Base-by-base conservation (phyloP, 176 grass and related monocot species). In the Alopecurus myosuroides region DNA sequence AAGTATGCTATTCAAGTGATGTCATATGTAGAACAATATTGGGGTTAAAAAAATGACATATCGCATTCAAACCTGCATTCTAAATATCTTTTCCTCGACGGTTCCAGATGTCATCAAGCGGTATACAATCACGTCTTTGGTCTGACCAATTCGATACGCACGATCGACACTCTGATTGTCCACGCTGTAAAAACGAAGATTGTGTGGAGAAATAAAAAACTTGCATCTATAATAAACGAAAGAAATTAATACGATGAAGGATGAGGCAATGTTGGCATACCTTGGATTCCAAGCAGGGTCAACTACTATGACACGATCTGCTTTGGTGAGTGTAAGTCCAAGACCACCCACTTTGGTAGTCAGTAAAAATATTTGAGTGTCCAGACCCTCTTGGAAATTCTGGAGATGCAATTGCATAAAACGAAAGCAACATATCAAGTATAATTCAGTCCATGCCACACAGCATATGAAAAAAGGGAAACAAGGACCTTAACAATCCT, bases 161-260 rank as follows among this genome's bases (percentile, higher is more conserved):
- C 92, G 88, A 76, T 97, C 95, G 4, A 94, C 95, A 82, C 92
- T 94, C 81, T 93, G 95, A 84, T 85, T 97, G 33, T 97, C 95
- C 23, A 84, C 92, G 81, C 95, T 94, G 81, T 76, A 63, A 58
- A 87, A 50, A 86, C 70, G 14, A 85, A 49, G 23, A 66, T 10
- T n/a, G n/a, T 30, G 1, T 82, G 35, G 60, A 64, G 74, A n/a
- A 13, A 5, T 61, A 35, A 71, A 61, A 20, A 73, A 31, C 11
- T 29, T 63, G 5, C 6, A 66, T 44, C 53, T 53, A 65, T 53
- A 65, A 53, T 51, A n/a, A 78, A 7, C 14, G 37, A 62, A 83
- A 53, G 2, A 2, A 29, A 61, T 60, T 60, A 41, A 64, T 75
- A 53, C 19, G 45, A 25, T 53, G 33, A 10, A 39, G 4, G 30